Conservation (phyloP, 106 monocot genomes). For the Platanthera guangdongensis region DNA sequence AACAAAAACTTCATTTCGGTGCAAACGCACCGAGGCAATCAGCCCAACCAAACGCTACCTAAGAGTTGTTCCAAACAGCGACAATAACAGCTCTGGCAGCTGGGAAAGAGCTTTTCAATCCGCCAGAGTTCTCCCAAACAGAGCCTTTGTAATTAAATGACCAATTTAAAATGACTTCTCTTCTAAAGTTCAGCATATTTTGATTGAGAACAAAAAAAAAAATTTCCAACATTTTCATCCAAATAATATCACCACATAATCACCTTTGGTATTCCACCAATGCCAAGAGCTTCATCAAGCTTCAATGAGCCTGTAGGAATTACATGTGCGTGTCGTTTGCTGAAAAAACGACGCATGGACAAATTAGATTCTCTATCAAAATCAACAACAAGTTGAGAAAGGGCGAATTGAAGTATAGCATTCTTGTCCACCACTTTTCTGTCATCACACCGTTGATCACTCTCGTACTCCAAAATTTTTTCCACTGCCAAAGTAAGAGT, state of each 20-base stretch:
- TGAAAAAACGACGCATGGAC: slow-evolving; percentile 52
- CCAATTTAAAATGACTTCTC: too few relatives aligned
- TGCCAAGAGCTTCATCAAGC: slow-evolving; percentile 81
- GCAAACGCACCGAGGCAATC: too few relatives aligned
- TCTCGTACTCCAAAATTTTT: slow-evolving; percentile 45
- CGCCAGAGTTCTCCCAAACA: too few relatives aligned
- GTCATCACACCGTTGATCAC: slow-evolving; percentile 46
- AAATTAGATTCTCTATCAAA: slow-evolving; percentile 80
- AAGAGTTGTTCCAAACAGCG: too few relatives aligned
- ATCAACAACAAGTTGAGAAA: slow-evolving; percentile 64
- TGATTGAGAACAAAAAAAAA: not conserved
- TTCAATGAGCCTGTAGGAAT: slow-evolving; percentile 81
- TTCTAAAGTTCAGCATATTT: too few relatives aligned
- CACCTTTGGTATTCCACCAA: slow-evolving; percentile 92
- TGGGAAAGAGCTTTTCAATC: too few relatives aligned
- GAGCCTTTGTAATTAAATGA: too few relatives aligned
- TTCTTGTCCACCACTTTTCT: slow-evolving; percentile 35
- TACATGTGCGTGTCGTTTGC: slow-evolving; percentile 36
- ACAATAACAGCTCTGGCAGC: too few relatives aligned
- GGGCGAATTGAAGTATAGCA: slow-evolving; percentile 49
- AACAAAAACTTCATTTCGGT: too few relatives aligned
- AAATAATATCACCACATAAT: slow-evolving; percentile 6
- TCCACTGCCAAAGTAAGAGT: slow-evolving; percentile 33
- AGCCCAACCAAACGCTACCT: too few relatives aligned
- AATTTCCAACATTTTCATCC: not conserved